Conservation (phyloP, 2,329 filamentous ascomycete genomes). For the Paraconiothyrium brasiliense region DNA sequence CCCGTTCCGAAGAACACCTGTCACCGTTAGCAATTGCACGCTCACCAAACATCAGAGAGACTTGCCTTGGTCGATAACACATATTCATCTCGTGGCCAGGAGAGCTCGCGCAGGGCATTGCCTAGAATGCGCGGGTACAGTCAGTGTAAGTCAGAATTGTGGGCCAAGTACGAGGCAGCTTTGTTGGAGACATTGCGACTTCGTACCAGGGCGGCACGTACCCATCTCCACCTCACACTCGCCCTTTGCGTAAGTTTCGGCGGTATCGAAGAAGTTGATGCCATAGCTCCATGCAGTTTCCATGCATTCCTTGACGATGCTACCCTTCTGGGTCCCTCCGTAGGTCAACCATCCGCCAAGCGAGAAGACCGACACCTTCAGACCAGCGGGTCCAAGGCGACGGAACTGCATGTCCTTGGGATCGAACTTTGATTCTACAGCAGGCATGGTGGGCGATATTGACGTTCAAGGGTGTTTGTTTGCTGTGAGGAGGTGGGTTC, state of each 20-base stretch:
- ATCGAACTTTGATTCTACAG: slow-evolving; percentile 58
- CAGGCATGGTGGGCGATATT: slow-evolving; percentile 36
- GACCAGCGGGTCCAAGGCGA: slow-evolving; percentile 57
- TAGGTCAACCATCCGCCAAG: slow-evolving; percentile 59
- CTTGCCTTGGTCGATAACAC: slow-evolving; percentile 41
- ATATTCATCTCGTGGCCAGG: slow-evolving; percentile 55
- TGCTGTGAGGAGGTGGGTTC: neutral
- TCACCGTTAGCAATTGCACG: slow-evolving; percentile 14
- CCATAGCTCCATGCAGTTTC: slow-evolving; percentile 60
- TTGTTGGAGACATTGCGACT: no score
- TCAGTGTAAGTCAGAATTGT: no score
- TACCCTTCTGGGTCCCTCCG: slow-evolving; percentile 60
- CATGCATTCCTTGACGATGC: slow-evolving; percentile 56
- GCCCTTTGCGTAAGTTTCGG: slow-evolving; percentile 65
- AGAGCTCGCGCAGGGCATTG: slow-evolving; percentile 57
- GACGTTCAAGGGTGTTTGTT: neutral
- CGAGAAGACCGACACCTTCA: slow-evolving; percentile 62
- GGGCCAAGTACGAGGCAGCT: no score
- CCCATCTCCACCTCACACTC: slow-evolving; percentile 70
- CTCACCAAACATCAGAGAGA: neutral
- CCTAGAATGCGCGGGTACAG: slow-evolving; percentile 20
- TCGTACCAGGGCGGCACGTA: no score
- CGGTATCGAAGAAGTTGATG: slow-evolving; percentile 62
- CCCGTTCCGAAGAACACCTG: slow-evolving; percentile 66
- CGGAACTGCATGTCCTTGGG: slow-evolving; percentile 60